phyloP scores from a whole-genome alignment of 2,329 filamentous ascomycete species.

The Macrophomina phaseolina region DNA sequence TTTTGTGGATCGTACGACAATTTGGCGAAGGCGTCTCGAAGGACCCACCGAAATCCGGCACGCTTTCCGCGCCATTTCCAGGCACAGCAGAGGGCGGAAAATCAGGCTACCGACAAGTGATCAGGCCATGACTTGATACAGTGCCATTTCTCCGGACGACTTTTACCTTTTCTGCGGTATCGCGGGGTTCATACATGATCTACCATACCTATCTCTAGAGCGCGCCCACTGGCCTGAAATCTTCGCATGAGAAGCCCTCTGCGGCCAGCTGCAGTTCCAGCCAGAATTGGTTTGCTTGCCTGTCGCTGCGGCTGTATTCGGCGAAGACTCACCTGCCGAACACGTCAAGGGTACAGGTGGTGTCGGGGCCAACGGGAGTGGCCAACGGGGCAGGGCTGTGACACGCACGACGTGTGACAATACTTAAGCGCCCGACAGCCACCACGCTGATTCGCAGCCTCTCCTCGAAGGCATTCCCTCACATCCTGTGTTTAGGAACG shows the following conservation, averaged over 20 bases:
- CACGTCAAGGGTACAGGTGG: not conserved
- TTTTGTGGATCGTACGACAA: constrained; percentile 8
- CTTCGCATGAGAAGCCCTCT: too few species aligned
- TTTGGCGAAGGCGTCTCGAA: not conserved
- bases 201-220: not conserved
- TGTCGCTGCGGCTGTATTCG: too few species aligned
- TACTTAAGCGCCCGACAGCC: constrained; percentile 8
- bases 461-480: not conserved
- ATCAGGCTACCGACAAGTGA: not conserved
- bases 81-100: not conserved
- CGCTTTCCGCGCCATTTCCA: not conserved
- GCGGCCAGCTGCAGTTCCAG: too few species aligned
- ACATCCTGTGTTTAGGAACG: constrained; percentile 15
- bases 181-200: not conserved
- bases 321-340: not conserved
- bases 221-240: too few species aligned
- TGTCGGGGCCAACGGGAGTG: constrained; percentile 2
- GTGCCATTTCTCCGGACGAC: not conserved
- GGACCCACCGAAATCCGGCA: not conserved
- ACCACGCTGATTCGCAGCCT: constrained; percentile 1
- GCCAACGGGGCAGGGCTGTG: not conserved
- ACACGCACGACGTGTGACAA: not conserved
- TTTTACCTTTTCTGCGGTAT: too few species aligned
- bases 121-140: not conserved
- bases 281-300: too few species aligned